Evolutionary conservation across 768 basidiomycete species (phyloP).

Genomic region (Tricholoma sp.): DNA sequence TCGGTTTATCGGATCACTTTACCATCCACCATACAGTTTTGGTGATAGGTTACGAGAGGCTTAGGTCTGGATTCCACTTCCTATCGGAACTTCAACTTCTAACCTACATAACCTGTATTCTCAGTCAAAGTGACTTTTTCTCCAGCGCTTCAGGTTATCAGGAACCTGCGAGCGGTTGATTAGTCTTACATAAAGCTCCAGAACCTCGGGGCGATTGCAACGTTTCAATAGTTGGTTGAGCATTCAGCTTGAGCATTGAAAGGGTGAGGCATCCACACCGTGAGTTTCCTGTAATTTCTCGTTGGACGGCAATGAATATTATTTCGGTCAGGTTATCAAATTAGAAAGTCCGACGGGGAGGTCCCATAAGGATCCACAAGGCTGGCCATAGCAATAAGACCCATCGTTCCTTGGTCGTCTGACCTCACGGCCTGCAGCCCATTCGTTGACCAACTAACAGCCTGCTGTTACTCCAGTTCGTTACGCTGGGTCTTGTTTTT

Average conservation of each 20-base stretch:
- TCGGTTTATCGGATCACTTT: conserved; percentile 3
- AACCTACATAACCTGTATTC: conserved; percentile 5
- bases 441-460: conserved; percentile 5
- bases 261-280: conserved; percentile 3
- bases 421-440: conserved; percentile 5
- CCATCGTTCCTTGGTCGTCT: conserved; percentile 3
- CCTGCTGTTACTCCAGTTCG: conserved; percentile 1
- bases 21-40: neutral
- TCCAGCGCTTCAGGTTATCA: conserved; percentile 5
- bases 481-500: conserved; percentile 1
- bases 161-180: neutral
- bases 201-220: conserved; percentile 8
- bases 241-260: conserved; percentile 1
- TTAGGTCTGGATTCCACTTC: conserved; percentile 8
- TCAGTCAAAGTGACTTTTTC: conserved; percentile 14
- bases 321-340: conserved; percentile 20
- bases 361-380: conserved; percentile 38
- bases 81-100: neutral
- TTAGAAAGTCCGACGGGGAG: conserved; percentile 35
- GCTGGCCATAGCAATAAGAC: conserved; percentile 12
- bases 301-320: conserved; percentile 7
- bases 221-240: conserved; percentile 8
- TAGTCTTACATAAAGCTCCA: conserved; percentile 17
- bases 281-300: conserved; percentile 14
- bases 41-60: conserved; percentile 2